A percentile compares a stretch with the other conserved stretches of the same genome.
These are phyloP conservation scores for Fusarium sp. DNA, from an alignment of 2,329 filamentous ascomycete genomes.

Conservation along the genomic window DNA sequence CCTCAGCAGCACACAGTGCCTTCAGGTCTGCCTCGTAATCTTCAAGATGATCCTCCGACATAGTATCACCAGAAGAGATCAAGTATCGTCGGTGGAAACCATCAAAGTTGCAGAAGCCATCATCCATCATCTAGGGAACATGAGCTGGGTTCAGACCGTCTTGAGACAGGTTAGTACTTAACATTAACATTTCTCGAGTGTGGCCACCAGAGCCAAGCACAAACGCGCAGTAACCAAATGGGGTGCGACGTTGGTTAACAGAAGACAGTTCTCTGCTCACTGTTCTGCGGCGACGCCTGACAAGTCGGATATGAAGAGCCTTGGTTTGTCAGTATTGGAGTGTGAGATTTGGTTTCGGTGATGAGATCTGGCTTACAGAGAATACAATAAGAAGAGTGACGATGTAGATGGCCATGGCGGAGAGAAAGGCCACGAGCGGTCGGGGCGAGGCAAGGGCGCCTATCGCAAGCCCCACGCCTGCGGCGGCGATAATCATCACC, in stretches of 20 bases:
- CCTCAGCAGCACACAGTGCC: slow-evolving; percentile 28
- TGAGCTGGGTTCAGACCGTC: too few species aligned
- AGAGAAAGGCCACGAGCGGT: slow-evolving; percentile 17
- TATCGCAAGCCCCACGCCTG: neutral
- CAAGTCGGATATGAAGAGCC: slow-evolving; percentile 48
- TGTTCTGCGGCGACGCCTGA: slow-evolving; percentile 29
- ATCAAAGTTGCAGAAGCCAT: slow-evolving; percentile 62
- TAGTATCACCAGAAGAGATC: slow-evolving; percentile 77
- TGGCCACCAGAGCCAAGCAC: slow-evolving; percentile 87
- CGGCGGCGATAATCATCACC: neutral
- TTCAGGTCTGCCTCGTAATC: slow-evolving; percentile 53
- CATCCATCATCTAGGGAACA: slow-evolving; percentile 64
- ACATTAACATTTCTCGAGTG: too few species aligned
- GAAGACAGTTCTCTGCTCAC: slow-evolving; percentile 25
- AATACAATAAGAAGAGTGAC: slow-evolving; percentile 44
- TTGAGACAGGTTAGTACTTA: too few species aligned
- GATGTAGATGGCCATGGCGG: slow-evolving; percentile 33
- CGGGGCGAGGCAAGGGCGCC: neutral
- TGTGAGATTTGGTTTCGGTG: neutral
- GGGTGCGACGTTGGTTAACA: neutral
- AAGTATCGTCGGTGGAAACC: slow-evolving; percentile 81
- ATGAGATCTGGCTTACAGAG: slow-evolving; percentile 40
- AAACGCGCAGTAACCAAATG: slow-evolving; percentile 71
- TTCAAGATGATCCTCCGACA: slow-evolving; percentile 76
- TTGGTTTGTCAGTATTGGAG: slow-evolving; percentile 23